Evolutionary conservation across 768 basidiomycete genomes (phyloP), one percentile per base, ranked within the genome.

Genomic region (Pleurotus platypus): DNA sequence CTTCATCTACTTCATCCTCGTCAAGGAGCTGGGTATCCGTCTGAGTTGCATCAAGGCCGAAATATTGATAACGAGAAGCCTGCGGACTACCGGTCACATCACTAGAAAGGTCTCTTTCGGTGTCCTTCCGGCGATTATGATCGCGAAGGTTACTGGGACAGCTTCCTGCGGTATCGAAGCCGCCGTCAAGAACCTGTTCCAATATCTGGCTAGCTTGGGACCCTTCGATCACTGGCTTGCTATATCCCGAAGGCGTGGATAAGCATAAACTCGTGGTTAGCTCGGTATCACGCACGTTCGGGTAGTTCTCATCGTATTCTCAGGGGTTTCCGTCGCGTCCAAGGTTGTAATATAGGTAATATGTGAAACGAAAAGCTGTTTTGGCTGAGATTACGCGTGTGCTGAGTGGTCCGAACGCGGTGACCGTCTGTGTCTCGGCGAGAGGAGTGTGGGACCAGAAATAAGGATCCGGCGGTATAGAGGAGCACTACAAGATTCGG

Each of bases 201-300:
- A 86, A 66, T 40, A 85, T 63, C 56, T 84, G 79, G 16, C 80
- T 80, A 4, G 83, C 74, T 59, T 86, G 84, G n/a, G 82, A 80
- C 59, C 76, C 75, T 20, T 67, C 71, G 22, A 67, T 57, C 63
- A 20, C 4, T 4, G 38, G 57, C 27, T 78, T 78, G 65, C 81
- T 84, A 22, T 39, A 30, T n/a, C 12, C 20, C 49, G 22, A 16
- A 37, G 49, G 16, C 37, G 37, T 30, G 37, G 5, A 22, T n/a
- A 27, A 18, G 26, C 15, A 27, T 27, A 35, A 50, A 50, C 49
- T 16, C 12, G 5, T 51, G 16, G 42, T 45, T 45, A 22, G 20
- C n/a, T 16, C 42, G n/a, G 30, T 22, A 45, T 45, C 20, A n/a
- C 20, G n/a, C 42, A 45, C 42, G 11, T 45, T 45, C 20, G 42